phyloP scores from a whole-genome alignment of 2,329 filamentous ascomycete species.

The Westerdykella aurantiaca region DNA sequence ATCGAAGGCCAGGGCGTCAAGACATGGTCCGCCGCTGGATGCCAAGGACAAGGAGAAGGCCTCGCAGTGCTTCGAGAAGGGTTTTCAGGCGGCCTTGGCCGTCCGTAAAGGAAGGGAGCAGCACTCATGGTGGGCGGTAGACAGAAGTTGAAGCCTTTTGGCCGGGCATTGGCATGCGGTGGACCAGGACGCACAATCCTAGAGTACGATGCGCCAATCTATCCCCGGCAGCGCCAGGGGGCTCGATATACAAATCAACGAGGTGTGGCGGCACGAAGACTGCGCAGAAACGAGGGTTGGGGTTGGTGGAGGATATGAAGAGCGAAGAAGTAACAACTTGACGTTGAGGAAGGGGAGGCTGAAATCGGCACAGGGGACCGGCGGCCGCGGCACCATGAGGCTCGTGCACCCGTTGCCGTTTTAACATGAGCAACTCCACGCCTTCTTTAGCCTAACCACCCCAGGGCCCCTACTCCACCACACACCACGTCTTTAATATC shows the following conservation, averaged over 20 bases:
- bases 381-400: conserved; percentile 4
- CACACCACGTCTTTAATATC: conserved; percentile 25
- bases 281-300: conserved; percentile 11
- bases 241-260: conserved; percentile 7
- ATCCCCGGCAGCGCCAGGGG: conserved; percentile 19
- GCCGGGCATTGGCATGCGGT: conserved; percentile 19
- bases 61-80: conserved; percentile 24
- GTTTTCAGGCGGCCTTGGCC: conserved; percentile 13
- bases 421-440: conserved; percentile 10
- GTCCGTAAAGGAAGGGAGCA: conserved; percentile 15
- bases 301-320: not conserved
- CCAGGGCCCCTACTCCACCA: conserved; percentile 8
- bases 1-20: conserved; percentile 12
- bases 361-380: conserved; percentile 14
- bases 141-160: conserved; percentile 20
- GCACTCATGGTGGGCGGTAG: conserved; percentile 12
- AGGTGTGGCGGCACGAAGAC: conserved; percentile 7
- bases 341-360: conserved; percentile 19
- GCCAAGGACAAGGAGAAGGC: conserved; percentile 12
- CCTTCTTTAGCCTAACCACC: conserved; percentile 27
- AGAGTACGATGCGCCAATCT: conserved; percentile 18
- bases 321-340: conserved; percentile 9
- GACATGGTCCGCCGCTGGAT: conserved; percentile 9
- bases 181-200: conserved; percentile 7
- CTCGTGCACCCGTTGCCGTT: conserved; percentile 20